phyloP scores from a whole-genome alignment of 1,139 yeast species.

The Saccharomycopsis hybrid region DNA sequence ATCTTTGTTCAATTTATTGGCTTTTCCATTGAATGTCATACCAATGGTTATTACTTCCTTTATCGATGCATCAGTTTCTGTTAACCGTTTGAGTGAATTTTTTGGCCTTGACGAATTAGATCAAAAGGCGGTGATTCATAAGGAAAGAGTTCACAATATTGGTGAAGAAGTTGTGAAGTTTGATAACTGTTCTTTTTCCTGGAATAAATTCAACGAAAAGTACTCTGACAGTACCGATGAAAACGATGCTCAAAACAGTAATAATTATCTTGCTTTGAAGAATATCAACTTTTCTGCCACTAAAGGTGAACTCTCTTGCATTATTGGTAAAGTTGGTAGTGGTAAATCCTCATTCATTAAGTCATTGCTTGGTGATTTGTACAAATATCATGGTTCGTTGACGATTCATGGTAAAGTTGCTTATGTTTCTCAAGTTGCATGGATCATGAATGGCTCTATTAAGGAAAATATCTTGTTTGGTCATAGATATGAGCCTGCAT shows the following conservation, averaged over 20 bases:
- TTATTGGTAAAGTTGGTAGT: constrained; percentile 88
- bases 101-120: constrained; percentile 77
- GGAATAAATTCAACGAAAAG: constrained; percentile 52
- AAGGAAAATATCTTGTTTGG: constrained; percentile 89
- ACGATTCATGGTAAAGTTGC: constrained; percentile 73
- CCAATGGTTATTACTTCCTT: constrained; percentile 85
- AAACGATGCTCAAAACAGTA: neutral
- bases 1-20: constrained; percentile 73
- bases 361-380: constrained; percentile 78
- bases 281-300: constrained; percentile 62
- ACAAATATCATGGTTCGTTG: constrained; percentile 72
- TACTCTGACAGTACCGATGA: constrained; percentile 6
- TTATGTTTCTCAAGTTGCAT: constrained; percentile 87
- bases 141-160: constrained; percentile 42
- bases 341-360: constrained; percentile 89
- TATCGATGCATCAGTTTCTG: constrained; percentile 88
- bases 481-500: constrained; percentile 70
- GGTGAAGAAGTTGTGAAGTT: constrained; percentile 72
- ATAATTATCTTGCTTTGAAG: constrained; percentile 48
- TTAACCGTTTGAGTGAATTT: constrained; percentile 67
- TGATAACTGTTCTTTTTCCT: constrained; percentile 73
- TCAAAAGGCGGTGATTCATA: constrained; percentile 60
- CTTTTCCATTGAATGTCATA: constrained; percentile 89
- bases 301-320: constrained; percentile 80
- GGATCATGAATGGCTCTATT: constrained; percentile 94